Conservation (phyloP, 208 protist species). For the Naegleria gruberi region DNA sequence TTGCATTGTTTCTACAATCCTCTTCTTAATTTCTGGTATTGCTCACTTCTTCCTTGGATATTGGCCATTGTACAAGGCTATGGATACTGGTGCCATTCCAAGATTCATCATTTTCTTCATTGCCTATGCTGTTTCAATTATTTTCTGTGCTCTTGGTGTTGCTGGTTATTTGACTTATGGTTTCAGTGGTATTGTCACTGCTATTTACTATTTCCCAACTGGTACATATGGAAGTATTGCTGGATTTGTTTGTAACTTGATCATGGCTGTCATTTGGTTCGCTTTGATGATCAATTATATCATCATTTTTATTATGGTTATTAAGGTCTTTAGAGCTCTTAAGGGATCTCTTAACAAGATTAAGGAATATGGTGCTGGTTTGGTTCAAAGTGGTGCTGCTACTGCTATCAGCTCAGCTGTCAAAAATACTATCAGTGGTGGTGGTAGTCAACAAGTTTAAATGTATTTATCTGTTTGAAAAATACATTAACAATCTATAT, state of each 20-base stretch:
- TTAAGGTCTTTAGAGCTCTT: background rate
- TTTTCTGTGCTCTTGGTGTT: background rate
- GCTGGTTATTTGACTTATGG: background rate
- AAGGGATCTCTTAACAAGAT: background rate
- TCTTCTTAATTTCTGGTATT: background rate
- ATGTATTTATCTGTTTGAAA: too few relatives aligned
- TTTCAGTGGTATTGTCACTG: background rate
- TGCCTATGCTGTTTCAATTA: background rate
- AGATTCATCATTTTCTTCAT: slow-evolving; percentile 10
- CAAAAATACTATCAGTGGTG: background rate
- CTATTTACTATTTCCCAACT: background rate
- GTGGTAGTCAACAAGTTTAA: background rate
- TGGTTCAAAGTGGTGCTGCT: background rate
- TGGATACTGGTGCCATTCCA: background rate
- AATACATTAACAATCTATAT: too few relatives aligned
- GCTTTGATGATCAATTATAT: background rate
- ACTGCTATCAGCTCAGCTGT: background rate
- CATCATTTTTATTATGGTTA: background rate
- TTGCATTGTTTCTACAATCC: background rate
- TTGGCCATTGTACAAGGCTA: slow-evolving; percentile 8
- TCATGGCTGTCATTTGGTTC: background rate
- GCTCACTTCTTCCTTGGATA: background rate
- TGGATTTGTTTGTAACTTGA: background rate
- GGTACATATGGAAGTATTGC: background rate
- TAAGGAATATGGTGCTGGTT: background rate